Conservation (phyloP, 495 filamentous ascomycete species). For the Talaromyces borbonicus region DNA sequence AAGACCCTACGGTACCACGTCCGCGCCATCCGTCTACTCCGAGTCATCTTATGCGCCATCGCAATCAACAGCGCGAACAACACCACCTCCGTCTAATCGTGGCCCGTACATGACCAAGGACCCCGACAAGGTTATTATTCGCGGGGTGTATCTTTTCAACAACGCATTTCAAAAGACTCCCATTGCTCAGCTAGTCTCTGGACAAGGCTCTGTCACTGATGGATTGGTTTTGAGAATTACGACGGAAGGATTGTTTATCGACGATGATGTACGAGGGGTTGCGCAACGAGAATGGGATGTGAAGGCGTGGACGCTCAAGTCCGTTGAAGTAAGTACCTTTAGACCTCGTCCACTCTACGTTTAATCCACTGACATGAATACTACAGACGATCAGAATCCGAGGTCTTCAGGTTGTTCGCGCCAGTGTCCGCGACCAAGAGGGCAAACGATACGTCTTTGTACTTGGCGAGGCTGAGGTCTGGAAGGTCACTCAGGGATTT, state of each 20-base stretch:
- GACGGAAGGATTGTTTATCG: constrained; percentile 89
- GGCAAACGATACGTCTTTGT: constrained; percentile 78
- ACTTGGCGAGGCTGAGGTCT: constrained; percentile 70
- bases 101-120: constrained; percentile 75
- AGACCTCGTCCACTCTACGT: constrained; percentile 21
- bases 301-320: constrained; percentile 93
- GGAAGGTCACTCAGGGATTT: constrained; percentile 84
- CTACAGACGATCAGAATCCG: constrained; percentile 45
- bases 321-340: constrained; percentile 76
- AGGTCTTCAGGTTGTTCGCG: constrained; percentile 70
- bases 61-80: constrained; percentile 73
- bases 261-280: constrained; percentile 82
- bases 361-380: constrained; percentile 19
- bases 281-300: constrained; percentile 95
- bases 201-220: constrained; percentile 67
- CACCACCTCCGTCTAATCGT: constrained; percentile 68
- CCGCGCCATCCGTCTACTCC: constrained; percentile 59
- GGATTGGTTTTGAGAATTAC: constrained; percentile 77
- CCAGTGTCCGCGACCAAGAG: constrained; percentile 73
- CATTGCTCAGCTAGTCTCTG: constrained; percentile 68
- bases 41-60: constrained; percentile 79
- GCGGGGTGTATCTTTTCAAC: constrained; percentile 82
- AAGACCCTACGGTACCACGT: constrained; percentile 34
- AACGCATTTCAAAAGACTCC: constrained; percentile 74
- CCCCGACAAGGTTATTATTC: constrained; percentile 89